Conservation (phyloP, 495 filamentous ascomycete genomes). For the Aspergillus nanangensis region DNA sequence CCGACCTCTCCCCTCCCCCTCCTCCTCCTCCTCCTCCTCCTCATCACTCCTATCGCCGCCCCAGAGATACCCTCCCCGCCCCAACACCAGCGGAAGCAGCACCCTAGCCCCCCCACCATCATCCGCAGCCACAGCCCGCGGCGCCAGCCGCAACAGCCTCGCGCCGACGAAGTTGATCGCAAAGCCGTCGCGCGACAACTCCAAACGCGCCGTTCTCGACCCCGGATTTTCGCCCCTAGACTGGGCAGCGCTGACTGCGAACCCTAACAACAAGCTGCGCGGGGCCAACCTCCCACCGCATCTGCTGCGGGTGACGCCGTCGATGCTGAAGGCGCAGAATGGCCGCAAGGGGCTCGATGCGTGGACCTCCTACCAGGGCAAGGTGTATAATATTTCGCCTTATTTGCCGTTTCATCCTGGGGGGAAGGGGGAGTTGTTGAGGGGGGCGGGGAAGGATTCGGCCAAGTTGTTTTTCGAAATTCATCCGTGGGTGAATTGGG, state of each 20-base stretch:
- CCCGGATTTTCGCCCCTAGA: constrained; percentile 92
- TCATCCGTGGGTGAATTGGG: constrained; percentile 98
- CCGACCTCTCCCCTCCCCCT: constrained; percentile 20
- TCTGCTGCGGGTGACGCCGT: constrained; percentile 68
- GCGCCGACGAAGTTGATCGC: constrained; percentile 25
- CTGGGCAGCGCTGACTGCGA: constrained; percentile 77
- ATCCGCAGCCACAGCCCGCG: constrained; percentile 25
- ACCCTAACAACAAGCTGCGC: constrained; percentile 63
- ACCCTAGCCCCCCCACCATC: constrained; percentile 21
- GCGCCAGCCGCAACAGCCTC: constrained; percentile 25
- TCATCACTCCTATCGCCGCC: constrained; percentile 1
- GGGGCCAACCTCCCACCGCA: constrained; percentile 49
- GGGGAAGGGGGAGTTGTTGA: constrained; percentile 79
- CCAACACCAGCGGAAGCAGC: constrained; percentile 5
- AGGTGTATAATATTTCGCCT: constrained; percentile 89
- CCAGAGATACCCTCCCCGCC: constrained; percentile 19
- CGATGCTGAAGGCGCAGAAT: constrained; percentile 66
- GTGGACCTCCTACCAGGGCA: constrained; percentile 81
- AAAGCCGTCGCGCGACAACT: constrained; percentile 32
- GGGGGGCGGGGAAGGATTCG: constrained; percentile 64
- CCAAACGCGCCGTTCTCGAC: constrained; percentile 64
- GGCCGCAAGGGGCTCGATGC: constrained; percentile 79
- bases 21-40: constrained; percentile 11
- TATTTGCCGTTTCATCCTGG: constrained; percentile 91
- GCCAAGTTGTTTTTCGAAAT: constrained; percentile 84